A percentile compares a stretch with the other conserved stretches of the same genome.
phyloP scores from a whole-genome alignment of 176 grass and related monocot species.

The Zoysia pacifica region DNA sequence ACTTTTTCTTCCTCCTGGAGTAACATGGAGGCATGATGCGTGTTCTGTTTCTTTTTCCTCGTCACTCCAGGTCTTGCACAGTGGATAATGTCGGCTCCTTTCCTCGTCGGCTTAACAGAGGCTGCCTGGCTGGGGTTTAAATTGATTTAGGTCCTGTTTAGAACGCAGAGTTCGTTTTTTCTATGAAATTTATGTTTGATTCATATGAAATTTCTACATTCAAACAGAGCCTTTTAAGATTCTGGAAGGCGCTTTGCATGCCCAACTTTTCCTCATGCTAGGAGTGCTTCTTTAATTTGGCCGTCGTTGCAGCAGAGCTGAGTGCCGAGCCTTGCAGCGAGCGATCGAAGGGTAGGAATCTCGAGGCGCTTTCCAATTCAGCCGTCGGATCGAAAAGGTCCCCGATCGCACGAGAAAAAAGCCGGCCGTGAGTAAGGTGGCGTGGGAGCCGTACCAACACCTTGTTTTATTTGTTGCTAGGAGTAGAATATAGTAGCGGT shows the following conservation, averaged over 20 bases:
- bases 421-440: conserved; percentile 2
- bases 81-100: conserved; percentile 28
- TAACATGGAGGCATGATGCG: conserved; percentile 35
- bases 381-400: conserved; percentile 25
- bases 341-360: conserved; percentile 3
- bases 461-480: not conserved
- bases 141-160: too few species aligned
- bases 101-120: not conserved
- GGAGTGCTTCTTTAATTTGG: not conserved
- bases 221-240: too few species aligned
- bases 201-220: too few species aligned
- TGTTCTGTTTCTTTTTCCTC: conserved; percentile 44
- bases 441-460: conserved; percentile 15
- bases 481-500: not conserved
- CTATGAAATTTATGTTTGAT: too few species aligned
- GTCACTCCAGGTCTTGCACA: conserved; percentile 38
- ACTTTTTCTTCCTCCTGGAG: conserved; percentile 37
- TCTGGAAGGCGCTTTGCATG: conserved; percentile 21
- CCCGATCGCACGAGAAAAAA: conserved; percentile 30
- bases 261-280: not conserved
- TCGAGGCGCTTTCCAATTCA: not conserved
- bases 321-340: not conserved
- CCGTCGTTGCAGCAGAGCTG: not conserved
- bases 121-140: too few species aligned
- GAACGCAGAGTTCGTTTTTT: too few species aligned